phyloP scores from a whole-genome alignment of 305 asterid species.

The Fraxinus platypoda region DNA sequence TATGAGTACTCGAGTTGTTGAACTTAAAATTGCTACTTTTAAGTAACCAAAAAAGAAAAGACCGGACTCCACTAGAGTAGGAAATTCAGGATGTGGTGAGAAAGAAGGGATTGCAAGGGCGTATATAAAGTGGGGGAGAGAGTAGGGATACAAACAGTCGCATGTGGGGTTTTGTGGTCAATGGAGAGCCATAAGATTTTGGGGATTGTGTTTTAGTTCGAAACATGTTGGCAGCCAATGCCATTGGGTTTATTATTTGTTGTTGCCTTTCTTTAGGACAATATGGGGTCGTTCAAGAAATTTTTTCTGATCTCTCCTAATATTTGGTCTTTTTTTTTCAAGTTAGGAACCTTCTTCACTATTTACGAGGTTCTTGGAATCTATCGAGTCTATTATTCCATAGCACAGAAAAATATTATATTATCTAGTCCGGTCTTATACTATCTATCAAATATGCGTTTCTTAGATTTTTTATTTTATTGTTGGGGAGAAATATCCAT shows the following conservation, averaged over 20 bases:
- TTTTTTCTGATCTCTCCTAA: background rate
- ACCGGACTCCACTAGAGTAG: background rate
- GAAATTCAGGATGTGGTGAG: background rate
- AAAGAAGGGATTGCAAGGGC: background rate
- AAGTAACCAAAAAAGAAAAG: background rate
- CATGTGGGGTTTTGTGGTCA: conserved; percentile 50
- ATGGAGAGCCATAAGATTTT: conserved; percentile 24
- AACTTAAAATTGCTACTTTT: background rate
- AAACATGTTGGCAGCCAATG: conserved; percentile 33
- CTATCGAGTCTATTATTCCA: background rate
- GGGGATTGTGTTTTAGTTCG: conserved; percentile 23
- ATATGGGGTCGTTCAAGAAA: conserved; percentile 20
- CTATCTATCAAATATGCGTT: too few relatives aligned
- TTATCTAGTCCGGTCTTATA: too few relatives aligned
- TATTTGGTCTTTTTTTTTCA: background rate
- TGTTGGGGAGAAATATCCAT: too few relatives aligned
- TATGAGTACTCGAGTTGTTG: background rate
- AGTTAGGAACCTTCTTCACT: background rate
- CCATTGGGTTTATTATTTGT: conserved; percentile 20
- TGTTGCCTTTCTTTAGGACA: conserved; percentile 35
- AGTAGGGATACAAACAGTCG: background rate
- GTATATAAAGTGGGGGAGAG: background rate
- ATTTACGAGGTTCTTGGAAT: background rate
- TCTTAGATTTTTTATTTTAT: too few relatives aligned
- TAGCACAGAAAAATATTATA: background rate